A percentile compares a stretch with the other conserved stretches of the same genome.
Evolutionary conservation across 306 rosid genomes (phyloP).

Genomic region (Dryas alaskensis): DNA sequence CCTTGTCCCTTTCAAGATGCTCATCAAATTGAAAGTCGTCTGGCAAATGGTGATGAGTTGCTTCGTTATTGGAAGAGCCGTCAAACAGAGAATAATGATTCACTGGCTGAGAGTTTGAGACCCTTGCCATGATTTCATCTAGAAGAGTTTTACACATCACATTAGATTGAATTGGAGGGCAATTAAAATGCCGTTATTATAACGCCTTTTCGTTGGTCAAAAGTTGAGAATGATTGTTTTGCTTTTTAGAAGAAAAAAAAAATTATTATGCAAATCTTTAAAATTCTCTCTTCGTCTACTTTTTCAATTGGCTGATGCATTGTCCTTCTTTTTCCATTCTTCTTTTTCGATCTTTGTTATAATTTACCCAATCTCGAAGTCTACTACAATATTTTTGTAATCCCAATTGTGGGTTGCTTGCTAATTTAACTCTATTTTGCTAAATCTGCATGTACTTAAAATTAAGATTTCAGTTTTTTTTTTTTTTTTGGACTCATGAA

Average conservation of each 20-base stretch:
- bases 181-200: constrained; percentile 4
- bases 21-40: not conserved
- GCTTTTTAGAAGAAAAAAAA: not conserved
- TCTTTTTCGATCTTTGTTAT: not conserved
- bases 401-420: too few species aligned
- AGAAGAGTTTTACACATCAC: constrained; percentile 25
- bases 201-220: constrained; percentile 14
- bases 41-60: constrained; percentile 5
- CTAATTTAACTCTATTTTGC: too few species aligned
- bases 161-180: constrained; percentile 2
- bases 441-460: too few species aligned
- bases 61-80: constrained; percentile 13
- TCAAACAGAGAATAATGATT: not conserved
- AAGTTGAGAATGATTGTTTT: constrained; percentile 12
- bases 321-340: not conserved
- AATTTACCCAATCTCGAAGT: too few species aligned
- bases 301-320: not conserved
- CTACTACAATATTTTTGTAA: too few species aligned
- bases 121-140: constrained; percentile 2
- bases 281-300: not conserved
- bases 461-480: too few species aligned
- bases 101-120: not conserved
- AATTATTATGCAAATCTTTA: not conserved
- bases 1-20: not conserved
- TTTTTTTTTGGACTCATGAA: too few species aligned